Conservation (phyloP, 73 alveolate species). For the Paraurostyla sp. region DNA sequence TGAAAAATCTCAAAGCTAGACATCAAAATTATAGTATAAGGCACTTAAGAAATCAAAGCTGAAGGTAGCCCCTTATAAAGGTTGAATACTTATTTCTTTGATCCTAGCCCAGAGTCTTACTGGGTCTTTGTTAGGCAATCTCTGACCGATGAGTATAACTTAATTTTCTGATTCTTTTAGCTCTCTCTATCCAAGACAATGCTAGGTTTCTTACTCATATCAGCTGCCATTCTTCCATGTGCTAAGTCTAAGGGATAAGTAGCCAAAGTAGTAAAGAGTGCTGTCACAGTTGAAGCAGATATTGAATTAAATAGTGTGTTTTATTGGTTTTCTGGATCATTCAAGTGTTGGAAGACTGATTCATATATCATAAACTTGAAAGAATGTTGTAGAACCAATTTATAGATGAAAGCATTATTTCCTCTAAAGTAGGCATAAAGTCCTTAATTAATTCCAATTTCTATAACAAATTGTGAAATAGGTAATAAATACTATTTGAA, state of each 20-base stretch:
- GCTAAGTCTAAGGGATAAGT: constrained; percentile 66
- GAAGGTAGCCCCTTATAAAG: constrained; percentile 53
- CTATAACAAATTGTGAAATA: not conserved
- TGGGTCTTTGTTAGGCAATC: constrained; percentile 54
- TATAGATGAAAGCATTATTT: constrained; percentile 32
- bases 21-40: constrained; percentile 58
- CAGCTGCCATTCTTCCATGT: constrained; percentile 70
- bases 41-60: constrained; percentile 44
- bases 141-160: constrained; percentile 29
- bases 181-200: not conserved
- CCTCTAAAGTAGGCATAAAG: constrained; percentile 64
- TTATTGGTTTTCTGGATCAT: not conserved
- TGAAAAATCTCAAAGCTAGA: constrained; percentile 2
- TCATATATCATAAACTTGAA: constrained; percentile 62
- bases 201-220: constrained; percentile 56
- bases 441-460: constrained; percentile 65
- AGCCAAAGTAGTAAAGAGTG: not conserved
- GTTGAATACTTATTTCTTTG: not conserved
- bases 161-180: not conserved
- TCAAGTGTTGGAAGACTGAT: constrained; percentile 10
- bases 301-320: not conserved
- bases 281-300: constrained; percentile 58
- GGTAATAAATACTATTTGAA: constrained; percentile 9
- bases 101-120: not conserved
- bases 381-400: not conserved